Conservation (phyloP, 2,329 filamentous ascomycete species). For the Arthrobotrys megalospora region DNA sequence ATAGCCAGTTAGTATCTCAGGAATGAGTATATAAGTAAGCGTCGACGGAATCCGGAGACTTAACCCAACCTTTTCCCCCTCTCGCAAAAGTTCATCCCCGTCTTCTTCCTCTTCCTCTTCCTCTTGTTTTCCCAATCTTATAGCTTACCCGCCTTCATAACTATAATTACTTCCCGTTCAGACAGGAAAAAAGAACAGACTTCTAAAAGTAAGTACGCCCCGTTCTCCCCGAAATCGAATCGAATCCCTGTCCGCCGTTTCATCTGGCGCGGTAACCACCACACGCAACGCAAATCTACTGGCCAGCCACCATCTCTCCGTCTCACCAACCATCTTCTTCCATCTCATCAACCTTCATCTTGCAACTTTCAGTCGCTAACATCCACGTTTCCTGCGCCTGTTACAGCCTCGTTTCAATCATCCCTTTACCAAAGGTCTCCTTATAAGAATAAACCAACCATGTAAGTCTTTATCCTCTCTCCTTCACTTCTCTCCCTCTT, state of each 20-base stretch:
- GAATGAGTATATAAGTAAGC: not conserved
- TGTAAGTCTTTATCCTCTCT: conserved; percentile 38
- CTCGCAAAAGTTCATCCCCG: not conserved
- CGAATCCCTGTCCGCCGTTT: conserved; percentile 33
- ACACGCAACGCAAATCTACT: conserved; percentile 39
- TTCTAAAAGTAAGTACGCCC: too few species aligned
- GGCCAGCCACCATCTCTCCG: not conserved
- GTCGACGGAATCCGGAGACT: conserved; percentile 4
- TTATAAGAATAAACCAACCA: conserved; percentile 22
- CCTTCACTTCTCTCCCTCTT: conserved; percentile 6
- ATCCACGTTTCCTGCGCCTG: conserved; percentile 27
- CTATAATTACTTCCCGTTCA: not conserved
- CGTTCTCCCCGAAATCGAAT: not conserved
- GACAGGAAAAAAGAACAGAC: too few species aligned
- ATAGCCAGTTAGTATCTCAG: too few species aligned
- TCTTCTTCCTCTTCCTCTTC: not conserved
- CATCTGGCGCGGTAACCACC: conserved; percentile 31
- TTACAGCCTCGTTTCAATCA: conserved; percentile 51
- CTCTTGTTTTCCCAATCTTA: too few species aligned
- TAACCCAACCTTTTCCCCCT: not conserved
- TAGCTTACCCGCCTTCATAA: not conserved
- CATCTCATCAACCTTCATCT: not conserved
- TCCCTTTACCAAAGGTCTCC: too few species aligned
- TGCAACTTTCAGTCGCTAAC: conserved; percentile 23
- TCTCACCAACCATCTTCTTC: conserved; percentile 20